phyloP scores from a whole-genome alignment of 176 grass and related monocot genomes.

The Melocanna baccifera region DNA sequence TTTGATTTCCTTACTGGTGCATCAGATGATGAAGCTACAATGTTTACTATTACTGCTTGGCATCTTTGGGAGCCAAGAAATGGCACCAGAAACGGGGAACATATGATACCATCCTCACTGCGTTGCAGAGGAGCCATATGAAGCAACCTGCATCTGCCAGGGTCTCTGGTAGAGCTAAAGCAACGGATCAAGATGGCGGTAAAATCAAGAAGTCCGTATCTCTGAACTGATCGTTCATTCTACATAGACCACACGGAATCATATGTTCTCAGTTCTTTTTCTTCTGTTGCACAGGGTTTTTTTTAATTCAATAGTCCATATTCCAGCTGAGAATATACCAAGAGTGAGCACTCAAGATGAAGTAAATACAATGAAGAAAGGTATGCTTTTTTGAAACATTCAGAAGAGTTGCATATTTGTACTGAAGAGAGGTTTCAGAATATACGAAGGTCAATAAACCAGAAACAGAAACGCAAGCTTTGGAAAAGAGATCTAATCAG shows the following conservation, averaged over 20 bases:
- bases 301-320: slow-evolving; percentile 50
- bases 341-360: not conserved
- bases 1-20: no score
- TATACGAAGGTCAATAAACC: not conserved
- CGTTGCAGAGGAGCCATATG: slow-evolving; percentile 14
- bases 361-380: slow-evolving; percentile 24
- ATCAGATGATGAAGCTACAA: no score
- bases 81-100: no score
- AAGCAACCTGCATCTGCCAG: slow-evolving; percentile 45
- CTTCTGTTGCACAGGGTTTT: slow-evolving; percentile 53
- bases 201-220: slow-evolving; percentile 72
- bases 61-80: no score
- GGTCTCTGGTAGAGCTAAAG: slow-evolving; percentile 46
- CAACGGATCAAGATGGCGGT: slow-evolving; percentile 33
- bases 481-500: not conserved
- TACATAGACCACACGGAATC: not conserved
- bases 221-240: not conserved
- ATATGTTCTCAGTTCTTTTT: slow-evolving; percentile 21
- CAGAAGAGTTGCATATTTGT: not conserved
- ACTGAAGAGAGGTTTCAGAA: not conserved
- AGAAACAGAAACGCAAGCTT: not conserved
- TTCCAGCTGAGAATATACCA: slow-evolving; percentile 29
- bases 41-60: no score
- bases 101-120: no score
- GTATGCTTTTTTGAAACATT: slow-evolving; percentile 19